Evolutionary conservation across 75 land plant species (phyloP).

Genomic region (Sequoia sempervirens): DNA sequence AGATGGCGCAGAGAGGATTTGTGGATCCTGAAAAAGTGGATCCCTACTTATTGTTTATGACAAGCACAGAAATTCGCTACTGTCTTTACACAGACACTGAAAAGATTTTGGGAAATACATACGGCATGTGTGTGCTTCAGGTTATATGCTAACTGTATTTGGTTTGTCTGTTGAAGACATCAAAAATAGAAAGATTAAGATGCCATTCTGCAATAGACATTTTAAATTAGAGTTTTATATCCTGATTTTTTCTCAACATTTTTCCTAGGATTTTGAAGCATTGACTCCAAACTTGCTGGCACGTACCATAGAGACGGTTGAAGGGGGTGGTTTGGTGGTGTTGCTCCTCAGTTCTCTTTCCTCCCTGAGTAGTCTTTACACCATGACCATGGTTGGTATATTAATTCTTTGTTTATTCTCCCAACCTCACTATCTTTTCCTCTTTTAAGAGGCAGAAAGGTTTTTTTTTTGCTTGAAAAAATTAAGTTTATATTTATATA

Average conservation of each 20-base stretch:
- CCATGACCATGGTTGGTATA: slow-evolving; percentile 90
- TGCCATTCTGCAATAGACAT: background rate
- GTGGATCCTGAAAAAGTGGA: slow-evolving; percentile 89
- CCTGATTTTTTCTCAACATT: background rate
- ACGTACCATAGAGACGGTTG: slow-evolving; percentile 97
- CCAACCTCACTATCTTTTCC: background rate
- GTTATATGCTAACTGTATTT: slow-evolving; percentile 23
- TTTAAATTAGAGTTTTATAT: slow-evolving; percentile 4
- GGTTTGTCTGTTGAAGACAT: background rate
- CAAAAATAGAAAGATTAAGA: background rate
- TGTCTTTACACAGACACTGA: slow-evolving; percentile 92
- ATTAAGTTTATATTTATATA: too few relatives aligned
- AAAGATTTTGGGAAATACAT: slow-evolving; percentile 93
- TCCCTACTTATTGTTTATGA: slow-evolving; percentile 79
- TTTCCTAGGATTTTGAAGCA: slow-evolving; percentile 92
- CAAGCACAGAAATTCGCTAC: slow-evolving; percentile 73
- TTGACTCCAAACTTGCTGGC: slow-evolving; percentile 96
- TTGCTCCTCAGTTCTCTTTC: slow-evolving; percentile 81
- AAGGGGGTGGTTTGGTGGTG: slow-evolving; percentile 90
- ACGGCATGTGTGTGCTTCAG: slow-evolving; percentile 98
- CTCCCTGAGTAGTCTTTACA: slow-evolving; percentile 88
- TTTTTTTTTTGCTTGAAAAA: background rate
- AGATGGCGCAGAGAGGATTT: slow-evolving; percentile 70
- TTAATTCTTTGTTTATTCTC: background rate
- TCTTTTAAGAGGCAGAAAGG: background rate